These are phyloP conservation scores for Trichoderma parareesei DNA, from an alignment of 495 filamentous ascomycete genomes.

Conservation along the genomic window DNA sequence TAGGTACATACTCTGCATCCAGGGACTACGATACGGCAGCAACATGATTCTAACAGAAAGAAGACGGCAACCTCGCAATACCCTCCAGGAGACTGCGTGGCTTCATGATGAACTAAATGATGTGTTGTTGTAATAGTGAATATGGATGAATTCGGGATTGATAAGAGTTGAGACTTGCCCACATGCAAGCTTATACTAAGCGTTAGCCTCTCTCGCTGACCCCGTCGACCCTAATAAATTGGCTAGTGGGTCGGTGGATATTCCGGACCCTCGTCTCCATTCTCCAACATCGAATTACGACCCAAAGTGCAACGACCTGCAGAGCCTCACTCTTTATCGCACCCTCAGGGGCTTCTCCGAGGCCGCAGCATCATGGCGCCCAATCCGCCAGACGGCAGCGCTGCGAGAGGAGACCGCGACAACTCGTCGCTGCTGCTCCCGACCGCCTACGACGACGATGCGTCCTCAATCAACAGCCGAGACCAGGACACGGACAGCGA, in stretches of 20 bases:
- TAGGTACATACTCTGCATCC: too few species aligned
- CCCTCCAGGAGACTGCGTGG: too few species aligned
- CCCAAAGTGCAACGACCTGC: not conserved
- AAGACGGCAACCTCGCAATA: too few species aligned
- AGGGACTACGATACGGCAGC: too few species aligned
- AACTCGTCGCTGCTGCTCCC: slow-evolving; percentile 50
- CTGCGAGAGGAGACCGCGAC: slow-evolving; percentile 13
- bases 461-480: slow-evolving; percentile 53
- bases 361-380: not conserved
- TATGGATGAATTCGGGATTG: too few species aligned
- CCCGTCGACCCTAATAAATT: too few species aligned
- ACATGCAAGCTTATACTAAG: too few species aligned
- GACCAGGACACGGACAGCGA: slow-evolving; percentile 72
- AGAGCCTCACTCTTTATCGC: not conserved
- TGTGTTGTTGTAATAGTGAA: too few species aligned
- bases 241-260: slow-evolving; percentile 6
- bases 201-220: too few species aligned
- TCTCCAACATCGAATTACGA: not conserved
- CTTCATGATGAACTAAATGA: too few species aligned
- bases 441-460: slow-evolving; percentile 58
- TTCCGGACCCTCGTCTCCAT: not conserved
- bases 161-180: too few species aligned
- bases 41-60: too few species aligned
- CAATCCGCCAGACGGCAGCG: slow-evolving; percentile 15
- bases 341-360: not conserved